Percentiles rank a stretch among this genome's conserved stretches.
Conservation (phyloP, 345 rosid species). For the sweet orange (Citrus sinensis) region DVS_A1.0 CM039164.1:26495501-26496000, state of each 20-base stretch:
- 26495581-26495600: background rate
- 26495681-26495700: background rate
- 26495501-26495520: background rate
- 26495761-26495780: background rate
- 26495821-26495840: background rate
- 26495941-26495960: background rate
- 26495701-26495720: background rate
- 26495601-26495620: background rate
- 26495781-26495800: background rate
- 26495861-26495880: background rate
- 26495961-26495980: background rate
- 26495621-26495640: background rate
- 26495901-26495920: background rate
- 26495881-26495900: background rate
- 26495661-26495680: background rate
- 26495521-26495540: background rate
- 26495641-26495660: background rate
- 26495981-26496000: background rate
- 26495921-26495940: background rate
- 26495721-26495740: background rate
- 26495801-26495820: background rate
- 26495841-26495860: background rate
- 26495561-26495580: background rate
- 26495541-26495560: background rate
- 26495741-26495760: background rate